phyloP scores from a whole-genome alignment of 2,329 filamentous ascomycete genomes.

The Teratosphaeria pseudoeucalypti region DNA sequence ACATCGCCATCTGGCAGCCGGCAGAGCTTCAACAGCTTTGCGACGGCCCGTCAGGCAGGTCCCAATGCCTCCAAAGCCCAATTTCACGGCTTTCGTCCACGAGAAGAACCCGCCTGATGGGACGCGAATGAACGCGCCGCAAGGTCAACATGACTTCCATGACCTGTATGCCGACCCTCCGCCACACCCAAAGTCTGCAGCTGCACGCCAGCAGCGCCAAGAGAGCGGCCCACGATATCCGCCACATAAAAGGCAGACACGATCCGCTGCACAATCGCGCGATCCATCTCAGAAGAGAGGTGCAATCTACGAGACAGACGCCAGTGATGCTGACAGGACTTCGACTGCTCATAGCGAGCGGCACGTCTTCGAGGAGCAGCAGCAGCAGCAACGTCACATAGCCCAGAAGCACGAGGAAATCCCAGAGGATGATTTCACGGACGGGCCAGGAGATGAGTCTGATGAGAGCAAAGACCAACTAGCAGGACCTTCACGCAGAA shows the following conservation, averaged over 20 bases:
- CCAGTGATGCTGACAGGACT: slow-evolving; percentile 28
- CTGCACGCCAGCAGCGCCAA: not conserved
- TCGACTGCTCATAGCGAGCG: slow-evolving; percentile 8
- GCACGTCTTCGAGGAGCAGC: not conserved
- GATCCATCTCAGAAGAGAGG: not conserved
- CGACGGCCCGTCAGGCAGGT: not conserved
- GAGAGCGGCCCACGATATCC: not conserved
- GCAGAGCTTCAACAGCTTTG: slow-evolving; percentile 4
- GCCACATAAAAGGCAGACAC: not conserved
- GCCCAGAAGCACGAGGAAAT: not conserved
- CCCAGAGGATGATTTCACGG: not conserved
- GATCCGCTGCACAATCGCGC: not conserved
- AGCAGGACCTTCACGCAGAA: not conserved
- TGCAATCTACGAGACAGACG: slow-evolving; percentile 28
- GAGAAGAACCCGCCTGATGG: not conserved
- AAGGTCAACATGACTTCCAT: not conserved
- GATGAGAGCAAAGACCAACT: not conserved
- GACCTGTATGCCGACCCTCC: not conserved
- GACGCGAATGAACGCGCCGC: not conserved
- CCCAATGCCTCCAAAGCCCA: not conserved
- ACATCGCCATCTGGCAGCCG: not conserved
- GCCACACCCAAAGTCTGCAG: not conserved
- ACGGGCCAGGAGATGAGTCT: not conserved
- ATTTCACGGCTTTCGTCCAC: not conserved
- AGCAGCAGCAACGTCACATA: not conserved